Percentiles rank a stretch among this genome's conserved stretches.
Evolutionary conservation across 2,329 filamentous ascomycete genomes (phyloP).

Genomic region (Fusarium tuaranense): DNA sequence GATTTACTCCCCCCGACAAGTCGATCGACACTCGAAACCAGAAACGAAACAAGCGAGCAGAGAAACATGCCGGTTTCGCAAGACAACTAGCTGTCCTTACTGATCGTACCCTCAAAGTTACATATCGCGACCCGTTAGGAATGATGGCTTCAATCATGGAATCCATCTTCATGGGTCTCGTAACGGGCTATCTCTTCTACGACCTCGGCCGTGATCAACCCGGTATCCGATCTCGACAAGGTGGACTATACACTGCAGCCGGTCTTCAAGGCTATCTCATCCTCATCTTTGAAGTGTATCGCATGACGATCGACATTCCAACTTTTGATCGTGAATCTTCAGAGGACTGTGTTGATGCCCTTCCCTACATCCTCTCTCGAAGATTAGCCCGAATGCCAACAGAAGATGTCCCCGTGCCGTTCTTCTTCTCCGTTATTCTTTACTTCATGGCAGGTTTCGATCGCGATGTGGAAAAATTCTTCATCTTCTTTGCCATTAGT

Average conservation of each 20-base stretch:
- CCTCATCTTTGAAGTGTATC: conserved; percentile 80
- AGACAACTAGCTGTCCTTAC: conserved; percentile 76
- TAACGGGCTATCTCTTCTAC: conserved; percentile 80
- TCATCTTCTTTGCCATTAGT: conserved; percentile 77
- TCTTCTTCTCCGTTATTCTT: conserved; percentile 77
- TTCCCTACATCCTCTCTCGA: conserved; percentile 77
- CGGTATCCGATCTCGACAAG: conserved; percentile 80
- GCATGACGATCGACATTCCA: conserved; percentile 79
- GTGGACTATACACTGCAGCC: conserved; percentile 77
- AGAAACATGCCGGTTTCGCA: conserved; percentile 65
- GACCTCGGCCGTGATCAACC: conserved; percentile 72
- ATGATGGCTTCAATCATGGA: conserved; percentile 78
- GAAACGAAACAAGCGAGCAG: conserved; percentile 38
- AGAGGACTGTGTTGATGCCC: conserved; percentile 77
- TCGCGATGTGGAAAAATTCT: conserved; percentile 71
- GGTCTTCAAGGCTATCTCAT: conserved; percentile 82
- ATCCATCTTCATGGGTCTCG: conserved; percentile 76
- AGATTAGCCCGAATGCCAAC: conserved; percentile 75
- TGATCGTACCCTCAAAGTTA: conserved; percentile 75
- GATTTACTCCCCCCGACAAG: conserved; percentile 39
- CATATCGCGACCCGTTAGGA: conserved; percentile 81
- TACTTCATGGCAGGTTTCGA: conserved; percentile 86
- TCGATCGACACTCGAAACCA: conserved; percentile 5
- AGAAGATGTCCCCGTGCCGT: conserved; percentile 79
- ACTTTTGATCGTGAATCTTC: conserved; percentile 81